Evolutionary conservation across 2,329 filamentous ascomycete genomes (phyloP).

Genomic region (Epichloe aotearoae): DNA sequence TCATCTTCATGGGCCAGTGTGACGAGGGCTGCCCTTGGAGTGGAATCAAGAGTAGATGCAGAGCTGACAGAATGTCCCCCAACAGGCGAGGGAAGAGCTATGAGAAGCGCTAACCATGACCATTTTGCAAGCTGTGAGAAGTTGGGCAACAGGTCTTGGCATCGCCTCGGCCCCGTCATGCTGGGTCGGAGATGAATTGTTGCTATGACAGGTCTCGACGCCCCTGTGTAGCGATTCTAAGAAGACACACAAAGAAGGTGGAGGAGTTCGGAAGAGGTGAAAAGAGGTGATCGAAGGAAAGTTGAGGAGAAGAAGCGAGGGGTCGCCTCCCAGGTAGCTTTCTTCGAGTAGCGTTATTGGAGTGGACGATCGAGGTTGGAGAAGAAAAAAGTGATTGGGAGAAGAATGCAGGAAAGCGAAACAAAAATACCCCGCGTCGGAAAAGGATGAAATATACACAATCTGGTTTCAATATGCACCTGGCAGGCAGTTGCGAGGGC

Average conservation of each 20-base stretch:
- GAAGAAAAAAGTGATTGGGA: slow-evolving; percentile 2
- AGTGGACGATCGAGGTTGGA: not conserved
- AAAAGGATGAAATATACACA: not conserved
- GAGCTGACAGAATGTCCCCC: slow-evolving; percentile 9
- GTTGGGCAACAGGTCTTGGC: not conserved
- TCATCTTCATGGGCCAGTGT: slow-evolving; percentile 19
- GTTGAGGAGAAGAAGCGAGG: not conserved
- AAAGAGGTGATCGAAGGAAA: not conserved
- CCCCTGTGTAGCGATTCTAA: not conserved
- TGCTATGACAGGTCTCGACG: not conserved
- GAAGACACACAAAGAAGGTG: not conserved
- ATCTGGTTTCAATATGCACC: not conserved
- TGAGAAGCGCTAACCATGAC: slow-evolving; percentile 4
- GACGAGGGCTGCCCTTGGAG: slow-evolving; percentile 19
- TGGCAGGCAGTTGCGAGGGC: slow-evolving; percentile 4
- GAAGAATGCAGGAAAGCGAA: slow-evolving; percentile 2
- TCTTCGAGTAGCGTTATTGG: not conserved
- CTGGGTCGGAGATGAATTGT: slow-evolving; percentile 6
- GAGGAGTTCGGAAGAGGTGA: not conserved
- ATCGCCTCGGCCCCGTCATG: slow-evolving; percentile 4
- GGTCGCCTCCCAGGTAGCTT: not conserved
- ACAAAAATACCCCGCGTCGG: not conserved
- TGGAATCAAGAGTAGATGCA: slow-evolving; percentile 9
- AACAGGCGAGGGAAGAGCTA: slow-evolving; percentile 3
- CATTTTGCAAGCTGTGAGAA: slow-evolving; percentile 4